Conservation (phyloP, 2,329 filamentous ascomycete genomes). For the Colletotrichum shisoi region DNA sequence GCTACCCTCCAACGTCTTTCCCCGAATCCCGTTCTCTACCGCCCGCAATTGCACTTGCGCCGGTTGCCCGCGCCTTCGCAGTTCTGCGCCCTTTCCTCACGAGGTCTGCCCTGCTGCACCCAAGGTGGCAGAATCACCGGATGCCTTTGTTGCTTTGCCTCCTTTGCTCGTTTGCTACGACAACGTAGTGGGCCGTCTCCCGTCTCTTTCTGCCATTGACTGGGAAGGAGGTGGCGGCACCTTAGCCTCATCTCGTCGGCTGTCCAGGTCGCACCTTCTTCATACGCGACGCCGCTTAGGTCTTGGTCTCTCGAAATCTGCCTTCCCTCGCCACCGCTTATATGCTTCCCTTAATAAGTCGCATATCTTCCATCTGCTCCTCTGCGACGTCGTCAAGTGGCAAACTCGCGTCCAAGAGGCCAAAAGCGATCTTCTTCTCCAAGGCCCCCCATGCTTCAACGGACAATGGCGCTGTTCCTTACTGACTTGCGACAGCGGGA, state of each 20-base stretch:
- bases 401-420: neutral
- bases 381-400: slow-evolving; percentile 15
- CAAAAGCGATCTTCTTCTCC: neutral
- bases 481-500: slow-evolving; percentile 69
- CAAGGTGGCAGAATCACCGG: neutral
- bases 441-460: neutral
- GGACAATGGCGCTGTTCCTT: slow-evolving; percentile 36
- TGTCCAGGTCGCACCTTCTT: slow-evolving; percentile 7
- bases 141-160: neutral
- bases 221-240: neutral
- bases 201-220: neutral
- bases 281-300: neutral
- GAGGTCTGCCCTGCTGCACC: neutral
- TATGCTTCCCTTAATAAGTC: neutral
- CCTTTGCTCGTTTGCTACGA: neutral
- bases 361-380: neutral
- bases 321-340: neutral
- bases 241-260: neutral
- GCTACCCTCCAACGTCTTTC: neutral
- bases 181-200: neutral
- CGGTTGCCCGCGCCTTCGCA: slow-evolving; percentile 19
- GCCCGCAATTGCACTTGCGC: neutral
- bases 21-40: neutral
- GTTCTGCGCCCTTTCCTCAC: neutral
- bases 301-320: neutral